These are phyloP conservation scores for Capronia epimyces DNA, from an alignment of 2,329 filamentous ascomycete species.

Conservation along the genomic window DNA sequence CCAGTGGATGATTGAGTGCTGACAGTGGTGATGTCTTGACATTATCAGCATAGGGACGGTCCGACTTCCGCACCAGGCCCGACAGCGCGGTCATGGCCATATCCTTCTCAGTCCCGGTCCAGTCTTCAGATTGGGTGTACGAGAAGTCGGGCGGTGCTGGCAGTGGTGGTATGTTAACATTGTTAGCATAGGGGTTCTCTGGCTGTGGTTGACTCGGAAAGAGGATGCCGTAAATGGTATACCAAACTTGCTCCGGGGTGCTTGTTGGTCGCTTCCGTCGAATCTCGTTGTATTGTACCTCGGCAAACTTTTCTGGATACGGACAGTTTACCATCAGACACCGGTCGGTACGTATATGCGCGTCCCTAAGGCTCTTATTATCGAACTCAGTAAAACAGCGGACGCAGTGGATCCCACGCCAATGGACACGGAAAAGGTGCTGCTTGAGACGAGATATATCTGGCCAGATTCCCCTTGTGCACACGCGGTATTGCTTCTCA, in stretches of 20 bases:
- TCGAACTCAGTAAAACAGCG: slow-evolving; percentile 23
- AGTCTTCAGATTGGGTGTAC: too few relatives aligned
- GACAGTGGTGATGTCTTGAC: too few relatives aligned
- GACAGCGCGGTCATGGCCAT: too few relatives aligned
- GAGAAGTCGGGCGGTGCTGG: too few relatives aligned
- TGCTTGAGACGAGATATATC: slow-evolving; percentile 29
- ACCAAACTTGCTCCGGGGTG: slow-evolving; percentile 26
- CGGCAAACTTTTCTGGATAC: slow-evolving; percentile 27
- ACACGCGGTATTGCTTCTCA: slow-evolving; percentile 26
- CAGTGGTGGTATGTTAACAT: slow-evolving; percentile 1
- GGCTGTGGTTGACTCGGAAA: slow-evolving; percentile 25
- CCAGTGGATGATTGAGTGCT: too few relatives aligned
- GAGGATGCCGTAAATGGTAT: slow-evolving; percentile 24
- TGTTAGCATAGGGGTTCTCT: slow-evolving; percentile 25
- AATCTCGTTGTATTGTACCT: slow-evolving; percentile 23
- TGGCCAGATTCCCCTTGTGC: slow-evolving; percentile 25
- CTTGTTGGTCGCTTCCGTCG: slow-evolving; percentile 23
- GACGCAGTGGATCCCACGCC: slow-evolving; percentile 18
- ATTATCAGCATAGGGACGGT: too few relatives aligned
- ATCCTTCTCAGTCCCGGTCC: too few relatives aligned
- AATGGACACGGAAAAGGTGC: slow-evolving; percentile 28
- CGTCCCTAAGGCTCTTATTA: slow-evolving; percentile 14
- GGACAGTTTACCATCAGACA: slow-evolving; percentile 23
- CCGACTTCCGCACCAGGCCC: too few relatives aligned
- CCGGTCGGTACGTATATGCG: slow-evolving; percentile 13